Evolutionary conservation across 2,329 filamentous ascomycete genomes (phyloP), one percentile per base, ranked within the genome.

Genomic region (Fusarium sp.): DNA sequence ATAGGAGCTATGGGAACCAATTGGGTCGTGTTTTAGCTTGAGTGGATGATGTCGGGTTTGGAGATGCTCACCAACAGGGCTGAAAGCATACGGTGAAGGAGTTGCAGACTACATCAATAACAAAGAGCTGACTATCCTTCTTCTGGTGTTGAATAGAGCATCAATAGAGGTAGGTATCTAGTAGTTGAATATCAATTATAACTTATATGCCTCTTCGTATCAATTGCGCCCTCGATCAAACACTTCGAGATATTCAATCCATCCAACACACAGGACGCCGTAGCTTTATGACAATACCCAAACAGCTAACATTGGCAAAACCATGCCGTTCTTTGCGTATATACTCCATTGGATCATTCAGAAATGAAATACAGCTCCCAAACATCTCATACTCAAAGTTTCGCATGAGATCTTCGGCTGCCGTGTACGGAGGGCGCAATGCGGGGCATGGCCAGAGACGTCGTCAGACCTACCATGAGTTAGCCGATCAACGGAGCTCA

Each of bases 401-500:
- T 26, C 28, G 23, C 16, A 33, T 9, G 18, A 41, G 42, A 26
- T 49, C 31, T 18, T 26, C 41, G 33, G 54, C n/a, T 48, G 57
- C 68, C 56, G 68, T 63, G 33, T 58, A 64, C 64, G 68, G 68
- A 70, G 68, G 60, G 61, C 49, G 56, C 43, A 61, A 26, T 67
- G 68, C 64, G 68, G 68, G 68, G 68, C 53, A 38, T 33, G 38
- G n/a, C 50, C 12, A 23, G 37, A 35, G 18, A 28, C 47, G 50
- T 54, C 49, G 43, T 39, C 65, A 55, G 58, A 39, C 29, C 38
- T 41, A 38, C 43, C 50, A 43, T 33, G 29, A 60, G 58, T 62
- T 62, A 69, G 70, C 70, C 70, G 70, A 70, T 72, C 61, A 69
- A 73, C 70, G 69, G 69, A 72, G 69, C 69, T 37, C 57, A 56